Evolutionary conservation across 345 rosid genomes (phyloP).

Genomic region (Garcia nutans): DNA sequence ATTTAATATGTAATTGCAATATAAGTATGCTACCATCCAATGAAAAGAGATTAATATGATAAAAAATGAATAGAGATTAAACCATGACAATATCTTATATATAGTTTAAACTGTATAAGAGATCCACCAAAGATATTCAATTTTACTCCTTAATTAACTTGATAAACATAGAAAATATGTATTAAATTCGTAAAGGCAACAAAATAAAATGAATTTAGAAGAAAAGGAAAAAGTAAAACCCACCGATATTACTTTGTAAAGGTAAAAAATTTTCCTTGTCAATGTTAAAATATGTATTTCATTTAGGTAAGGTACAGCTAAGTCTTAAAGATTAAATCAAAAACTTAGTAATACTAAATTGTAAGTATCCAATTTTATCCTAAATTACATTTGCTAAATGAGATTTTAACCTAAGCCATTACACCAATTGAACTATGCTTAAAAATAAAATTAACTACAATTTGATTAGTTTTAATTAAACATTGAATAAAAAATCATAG

Average conservation of each 20-base stretch:
- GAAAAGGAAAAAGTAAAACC: background rate
- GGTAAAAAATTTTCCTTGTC: background rate
- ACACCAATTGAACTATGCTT: background rate
- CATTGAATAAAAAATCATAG: background rate
- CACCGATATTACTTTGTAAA: background rate
- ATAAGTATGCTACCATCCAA: too few species aligned
- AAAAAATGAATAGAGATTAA: too few species aligned
- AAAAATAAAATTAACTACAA: background rate
- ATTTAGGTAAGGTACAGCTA: background rate
- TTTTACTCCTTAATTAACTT: conserved; percentile 1
- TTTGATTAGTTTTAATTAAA: background rate
- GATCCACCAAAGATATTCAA: background rate
- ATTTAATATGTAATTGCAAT: too few species aligned
- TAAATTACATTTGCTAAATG: background rate
- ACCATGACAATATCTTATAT: too few species aligned
- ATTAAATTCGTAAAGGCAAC: background rate
- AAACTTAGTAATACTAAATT: background rate
- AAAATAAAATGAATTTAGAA: background rate
- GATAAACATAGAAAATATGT: background rate
- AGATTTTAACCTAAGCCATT: background rate
- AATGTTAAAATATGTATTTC: background rate
- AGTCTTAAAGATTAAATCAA: background rate
- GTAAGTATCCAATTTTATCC: background rate
- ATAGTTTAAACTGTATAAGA: background rate
- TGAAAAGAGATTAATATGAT: too few species aligned